These are phyloP conservation scores for Colletotrichum spaethianum DNA, from an alignment of 2,329 filamentous ascomycete genomes.

Conservation along the genomic window DNA sequence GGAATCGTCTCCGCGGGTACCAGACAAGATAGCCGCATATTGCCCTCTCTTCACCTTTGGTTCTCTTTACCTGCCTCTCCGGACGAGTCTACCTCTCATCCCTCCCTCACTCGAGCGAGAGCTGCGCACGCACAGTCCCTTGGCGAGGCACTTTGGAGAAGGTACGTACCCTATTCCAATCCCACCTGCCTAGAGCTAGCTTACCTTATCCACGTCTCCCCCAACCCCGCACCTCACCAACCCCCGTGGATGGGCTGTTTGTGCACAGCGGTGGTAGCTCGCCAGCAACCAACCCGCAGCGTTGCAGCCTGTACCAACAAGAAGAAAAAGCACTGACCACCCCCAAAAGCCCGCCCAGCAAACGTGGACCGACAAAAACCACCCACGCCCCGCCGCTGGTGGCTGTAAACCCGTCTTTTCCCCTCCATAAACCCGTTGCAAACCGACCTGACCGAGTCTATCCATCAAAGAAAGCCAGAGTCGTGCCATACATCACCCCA, in stretches of 20 bases:
- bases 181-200: not conserved
- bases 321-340: constrained; percentile 14
- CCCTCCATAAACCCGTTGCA: constrained; percentile 49
- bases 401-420: constrained; percentile 39
- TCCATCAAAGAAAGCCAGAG: constrained; percentile 37
- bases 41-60: too few relatives aligned
- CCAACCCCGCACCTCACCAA: constrained; percentile 6
- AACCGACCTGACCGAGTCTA: constrained; percentile 46
- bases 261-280: not conserved
- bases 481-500: constrained; percentile 37
- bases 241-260: not conserved
- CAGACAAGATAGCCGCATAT: constrained; percentile 10
- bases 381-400: constrained; percentile 38
- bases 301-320: not conserved
- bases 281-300: constrained; percentile 5
- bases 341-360: constrained; percentile 1
- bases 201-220: constrained; percentile 11
- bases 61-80: not conserved
- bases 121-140: not conserved
- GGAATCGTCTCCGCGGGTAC: constrained; percentile 20
- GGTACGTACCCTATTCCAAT: not conserved
- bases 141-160: not conserved
- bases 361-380: constrained; percentile 29
- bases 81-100: not conserved
- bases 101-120: not conserved